These are phyloP conservation scores for Aphanomyces invadans DNA, from an alignment of 352 stramenopile species.

Conservation along the genomic window DNA sequence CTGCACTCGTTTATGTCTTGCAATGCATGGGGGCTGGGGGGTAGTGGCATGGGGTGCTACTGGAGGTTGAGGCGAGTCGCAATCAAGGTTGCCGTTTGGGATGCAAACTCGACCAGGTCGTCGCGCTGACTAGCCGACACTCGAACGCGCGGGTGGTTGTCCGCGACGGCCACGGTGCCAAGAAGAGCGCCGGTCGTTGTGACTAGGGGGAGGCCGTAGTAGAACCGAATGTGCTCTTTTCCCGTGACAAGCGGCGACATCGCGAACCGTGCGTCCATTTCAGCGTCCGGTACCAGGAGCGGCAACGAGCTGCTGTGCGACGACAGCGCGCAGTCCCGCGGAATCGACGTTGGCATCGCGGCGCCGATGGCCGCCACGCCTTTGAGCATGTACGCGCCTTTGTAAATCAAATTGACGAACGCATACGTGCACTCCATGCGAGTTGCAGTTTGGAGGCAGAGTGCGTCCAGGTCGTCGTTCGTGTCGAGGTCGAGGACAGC, in stretches of 20 bases:
- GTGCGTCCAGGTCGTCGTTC: constrained; percentile 18
- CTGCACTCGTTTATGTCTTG: too few species aligned
- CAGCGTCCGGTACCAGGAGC: constrained; percentile 20
- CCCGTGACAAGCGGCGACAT: constrained; percentile 12
- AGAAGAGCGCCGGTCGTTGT: constrained; percentile 12
- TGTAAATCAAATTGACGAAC: constrained; percentile 24
- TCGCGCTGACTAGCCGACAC: constrained; percentile 10
- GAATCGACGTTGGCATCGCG: background rate
- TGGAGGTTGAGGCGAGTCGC: background rate
- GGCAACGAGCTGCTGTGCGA: constrained; percentile 17
- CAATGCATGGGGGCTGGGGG: too few species aligned
- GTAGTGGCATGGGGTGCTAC: too few species aligned
- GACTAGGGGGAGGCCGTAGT: constrained; percentile 24
- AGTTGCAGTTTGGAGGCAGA: constrained; percentile 12
- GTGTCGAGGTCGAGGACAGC: constrained; percentile 14
- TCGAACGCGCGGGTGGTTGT: constrained; percentile 16
- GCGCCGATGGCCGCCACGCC: background rate
- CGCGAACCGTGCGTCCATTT: constrained; percentile 18
- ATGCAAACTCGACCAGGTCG: constrained; percentile 15
- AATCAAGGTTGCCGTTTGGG: constrained; percentile 3
- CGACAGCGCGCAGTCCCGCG: constrained; percentile 17
- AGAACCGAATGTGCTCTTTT: constrained; percentile 21
- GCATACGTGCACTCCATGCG: constrained; percentile 19
- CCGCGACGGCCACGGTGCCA: constrained; percentile 21
- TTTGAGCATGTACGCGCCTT: constrained; percentile 23